Evolutionary conservation across 2,329 filamentous ascomycete species (phyloP), one percentile per base, ranked within the genome.

Genomic region (Raffaelea ambrosiae): DNA sequence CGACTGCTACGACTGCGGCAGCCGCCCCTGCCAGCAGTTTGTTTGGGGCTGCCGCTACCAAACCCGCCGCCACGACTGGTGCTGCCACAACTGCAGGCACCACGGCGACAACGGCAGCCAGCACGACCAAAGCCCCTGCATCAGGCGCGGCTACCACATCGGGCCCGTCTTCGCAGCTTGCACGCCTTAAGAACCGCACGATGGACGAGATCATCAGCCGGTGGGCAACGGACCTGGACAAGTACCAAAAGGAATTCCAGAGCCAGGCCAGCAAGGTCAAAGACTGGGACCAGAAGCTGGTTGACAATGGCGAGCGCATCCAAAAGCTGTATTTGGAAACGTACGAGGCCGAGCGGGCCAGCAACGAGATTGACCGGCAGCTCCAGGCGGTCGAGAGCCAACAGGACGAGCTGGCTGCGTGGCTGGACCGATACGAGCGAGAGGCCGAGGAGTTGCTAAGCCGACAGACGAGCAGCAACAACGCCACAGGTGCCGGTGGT

Each of bases 161-260:
- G 31, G 90, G 90, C 0, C 88, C 90, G 2, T 72, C 83, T 3
- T 91, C 93, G 16, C 84, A 89, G 49, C 81, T 94, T 59, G 93
- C 91, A 4, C 84, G 93, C 23, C 74, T 98, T 35, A 95, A 95
- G 73, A 95, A 96, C 67, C 97, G 95, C 70, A 95, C 91, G 1
- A 96, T 98, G 86, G 93, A 98, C 61, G 93, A 98, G 63, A 96
- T 98, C 54, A 89, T 98, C 55, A 96, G 88, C 4, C 83, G 89
- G 29, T 98, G 93, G 93, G 93, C 93, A 2, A 88, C 89, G 0
- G 93, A 97, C 61, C 73, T 98, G 44, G 86, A 89, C 46, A 94
- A 95, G 61, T 96, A 98, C 61, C 91, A 97, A 61, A 95, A 95
- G 64, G 88, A 95, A 50, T 98, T 97, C 70, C 89, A 94, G 62